These are phyloP conservation scores for Chenopodium berlandieri DNA, from an alignment of 148 eudicot genomes.

Conservation along the genomic window DNA sequence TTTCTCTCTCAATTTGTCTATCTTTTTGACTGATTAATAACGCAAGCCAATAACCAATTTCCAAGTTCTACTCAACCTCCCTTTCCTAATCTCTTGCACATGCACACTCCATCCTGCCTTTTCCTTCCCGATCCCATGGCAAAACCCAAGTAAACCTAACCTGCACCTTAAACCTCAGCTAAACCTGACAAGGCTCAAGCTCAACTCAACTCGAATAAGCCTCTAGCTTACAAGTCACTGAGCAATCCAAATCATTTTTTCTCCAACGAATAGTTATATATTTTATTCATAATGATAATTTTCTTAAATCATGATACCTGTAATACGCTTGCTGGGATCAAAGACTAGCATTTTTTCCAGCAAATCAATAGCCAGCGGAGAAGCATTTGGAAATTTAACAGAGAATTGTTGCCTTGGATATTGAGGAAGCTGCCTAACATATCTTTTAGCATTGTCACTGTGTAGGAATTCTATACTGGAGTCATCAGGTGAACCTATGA, in stretches of 20 bases:
- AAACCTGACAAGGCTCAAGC: neutral
- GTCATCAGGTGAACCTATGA: conserved; percentile 92
- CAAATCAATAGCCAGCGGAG: conserved; percentile 79
- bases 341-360: conserved; percentile 92
- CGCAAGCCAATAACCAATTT: no score
- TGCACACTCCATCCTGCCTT: no score
- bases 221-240: no score
- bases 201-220: neutral
- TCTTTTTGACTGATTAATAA: no score
- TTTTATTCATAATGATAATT: no score
- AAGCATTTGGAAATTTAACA: conserved; percentile 62
- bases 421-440: conserved; percentile 84
- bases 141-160: neutral
- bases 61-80: no score
- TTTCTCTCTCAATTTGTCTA: neutral
- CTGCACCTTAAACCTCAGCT: neutral
- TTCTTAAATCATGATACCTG: conserved; percentile 42
- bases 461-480: conserved; percentile 78
- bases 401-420: conserved; percentile 73
- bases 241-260: neutral
- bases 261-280: neutral
- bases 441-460: conserved; percentile 84
- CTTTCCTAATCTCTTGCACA: no score
- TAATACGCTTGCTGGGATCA: conserved; percentile 85
- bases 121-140: neutral